Evolutionary conservation across 164 flowering plant genomes (phyloP).

Genomic region (Piper betle): DNA sequence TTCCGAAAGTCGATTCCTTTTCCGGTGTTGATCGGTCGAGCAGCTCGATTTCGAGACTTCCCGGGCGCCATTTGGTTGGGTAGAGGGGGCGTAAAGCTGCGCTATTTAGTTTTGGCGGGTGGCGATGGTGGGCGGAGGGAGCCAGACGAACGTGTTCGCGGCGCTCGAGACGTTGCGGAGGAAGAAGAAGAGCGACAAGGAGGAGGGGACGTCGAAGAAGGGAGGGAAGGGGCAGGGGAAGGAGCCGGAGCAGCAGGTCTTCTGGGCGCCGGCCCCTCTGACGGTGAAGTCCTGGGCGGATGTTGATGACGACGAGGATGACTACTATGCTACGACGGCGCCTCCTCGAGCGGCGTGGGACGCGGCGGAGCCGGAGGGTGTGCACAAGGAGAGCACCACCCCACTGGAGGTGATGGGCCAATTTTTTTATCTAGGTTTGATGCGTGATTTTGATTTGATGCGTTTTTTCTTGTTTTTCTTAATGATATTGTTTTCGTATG

Average conservation of each 20-base stretch:
- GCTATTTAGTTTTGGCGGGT: neutral
- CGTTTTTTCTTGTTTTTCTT: neutral
- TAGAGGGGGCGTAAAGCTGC: no score
- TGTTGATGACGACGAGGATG: constrained; percentile 75
- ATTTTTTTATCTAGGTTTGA: neutral
- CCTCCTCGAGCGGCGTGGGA: constrained; percentile 53
- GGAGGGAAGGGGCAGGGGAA: constrained; percentile 29
- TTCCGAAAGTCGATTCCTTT: no score
- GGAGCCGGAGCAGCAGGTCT: constrained; percentile 44
- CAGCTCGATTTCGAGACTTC: no score
- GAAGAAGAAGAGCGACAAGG: constrained; percentile 58
- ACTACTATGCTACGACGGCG: constrained; percentile 62
- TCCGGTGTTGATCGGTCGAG: no score
- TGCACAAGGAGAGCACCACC: constrained; percentile 22
- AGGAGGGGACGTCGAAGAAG: constrained; percentile 30
- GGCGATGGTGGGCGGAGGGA: constrained; percentile 50
- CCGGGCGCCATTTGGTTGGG: no score
- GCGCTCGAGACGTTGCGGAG: constrained; percentile 42
- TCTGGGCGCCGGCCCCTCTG: constrained; percentile 72
- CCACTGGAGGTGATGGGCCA: constrained; percentile 23
- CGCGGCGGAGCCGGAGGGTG: constrained; percentile 13
- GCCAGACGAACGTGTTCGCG: constrained; percentile 39
- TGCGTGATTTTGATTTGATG: no score
- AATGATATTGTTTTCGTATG: neutral
- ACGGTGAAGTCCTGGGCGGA: constrained; percentile 80